Evolutionary conservation across 2,329 filamentous ascomycete genomes (phyloP).

Genomic region (Ceratocystis ficicola): DNA sequence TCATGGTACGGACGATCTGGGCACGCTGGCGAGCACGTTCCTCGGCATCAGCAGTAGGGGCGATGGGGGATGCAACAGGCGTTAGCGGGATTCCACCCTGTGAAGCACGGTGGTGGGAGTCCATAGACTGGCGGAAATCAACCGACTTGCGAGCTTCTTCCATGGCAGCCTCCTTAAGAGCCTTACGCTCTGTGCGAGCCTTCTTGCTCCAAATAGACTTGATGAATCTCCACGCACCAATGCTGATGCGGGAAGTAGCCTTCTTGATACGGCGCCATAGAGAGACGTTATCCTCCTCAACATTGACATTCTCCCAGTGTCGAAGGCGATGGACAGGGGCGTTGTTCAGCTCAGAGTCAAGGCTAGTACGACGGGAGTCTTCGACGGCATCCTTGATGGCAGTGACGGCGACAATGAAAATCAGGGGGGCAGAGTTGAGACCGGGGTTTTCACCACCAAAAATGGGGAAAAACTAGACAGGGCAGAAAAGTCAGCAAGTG

Average conservation of each 20-base stretch:
- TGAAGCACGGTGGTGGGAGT: constrained; percentile 43
- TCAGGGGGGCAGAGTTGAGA: constrained; percentile 78
- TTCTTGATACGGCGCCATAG: constrained; percentile 86
- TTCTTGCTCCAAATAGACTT: constrained; percentile 41
- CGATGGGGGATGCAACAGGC: constrained; percentile 43
- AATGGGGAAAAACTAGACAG: constrained; percentile 74
- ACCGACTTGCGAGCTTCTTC: constrained; percentile 52
- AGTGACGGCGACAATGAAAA: constrained; percentile 80
- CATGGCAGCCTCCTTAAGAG: constrained; percentile 33
- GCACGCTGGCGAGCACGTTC: constrained; percentile 27
- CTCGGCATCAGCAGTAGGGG: constrained; percentile 42
- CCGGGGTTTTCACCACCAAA: constrained; percentile 88
- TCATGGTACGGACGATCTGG: constrained; percentile 35
- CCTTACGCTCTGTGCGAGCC: constrained; percentile 38
- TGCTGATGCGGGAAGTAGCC: constrained; percentile 53
- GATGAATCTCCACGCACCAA: constrained; percentile 40
- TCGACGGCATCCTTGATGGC: constrained; percentile 91
- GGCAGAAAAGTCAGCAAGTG: constrained; percentile 8
- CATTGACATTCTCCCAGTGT: constrained; percentile 88
- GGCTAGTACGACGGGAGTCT: constrained; percentile 80
- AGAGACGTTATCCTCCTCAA: constrained; percentile 73
- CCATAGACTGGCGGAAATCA: constrained; percentile 33
- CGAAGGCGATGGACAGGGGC: constrained; percentile 82
- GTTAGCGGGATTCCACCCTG: constrained; percentile 72
- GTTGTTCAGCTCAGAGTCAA: constrained; percentile 93